Percentiles rank a stretch among this genome's conserved stretches.
phyloP scores from a whole-genome alignment of 139 green algal genomes.

The Coelastrella sp. region DNA sequence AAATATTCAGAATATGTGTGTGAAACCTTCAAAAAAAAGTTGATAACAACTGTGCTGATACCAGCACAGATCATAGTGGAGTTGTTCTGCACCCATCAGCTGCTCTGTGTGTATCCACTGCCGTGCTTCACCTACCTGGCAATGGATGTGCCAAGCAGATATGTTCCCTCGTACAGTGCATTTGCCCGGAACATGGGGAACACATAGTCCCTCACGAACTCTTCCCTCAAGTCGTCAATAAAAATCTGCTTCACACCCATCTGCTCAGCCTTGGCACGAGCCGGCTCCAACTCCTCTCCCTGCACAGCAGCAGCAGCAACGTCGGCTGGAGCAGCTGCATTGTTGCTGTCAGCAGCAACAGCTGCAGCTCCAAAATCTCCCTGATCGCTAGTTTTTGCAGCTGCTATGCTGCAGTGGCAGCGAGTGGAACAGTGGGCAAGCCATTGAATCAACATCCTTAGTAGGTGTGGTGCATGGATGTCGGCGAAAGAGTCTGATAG shows the following conservation, averaged over 20 bases:
- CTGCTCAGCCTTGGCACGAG: conserved; percentile 89
- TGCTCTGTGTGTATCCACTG: too few species aligned
- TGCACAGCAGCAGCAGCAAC: conserved; percentile 54
- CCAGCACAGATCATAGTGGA: too few species aligned
- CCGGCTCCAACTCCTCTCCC: conserved; percentile 97
- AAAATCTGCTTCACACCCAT: conserved; percentile 98
- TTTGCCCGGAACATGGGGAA: conserved; percentile 99
- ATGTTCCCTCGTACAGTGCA: conserved; percentile 97
- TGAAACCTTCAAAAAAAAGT: too few species aligned
- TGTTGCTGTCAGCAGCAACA: neutral
- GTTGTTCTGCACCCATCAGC: too few species aligned
- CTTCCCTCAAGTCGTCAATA: conserved; percentile 98
- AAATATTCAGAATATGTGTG: too few species aligned
- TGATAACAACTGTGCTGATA: too few species aligned
- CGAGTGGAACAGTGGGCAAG: too few species aligned
- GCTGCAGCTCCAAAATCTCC: neutral
- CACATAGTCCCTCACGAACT: conserved; percentile 99
- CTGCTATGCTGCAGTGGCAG: too few species aligned
- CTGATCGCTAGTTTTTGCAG: too few species aligned
- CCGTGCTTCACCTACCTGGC: conserved; percentile 56
- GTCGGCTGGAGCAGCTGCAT: neutral
- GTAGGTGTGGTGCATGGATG: too few species aligned
- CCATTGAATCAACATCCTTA: too few species aligned
- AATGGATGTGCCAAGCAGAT: conserved; percentile 99
- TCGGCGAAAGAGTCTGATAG: too few species aligned